Base-by-base conservation (phyloP, 2,329 filamentous ascomycete genomes). In the Fusarium pilosicola region DNA sequence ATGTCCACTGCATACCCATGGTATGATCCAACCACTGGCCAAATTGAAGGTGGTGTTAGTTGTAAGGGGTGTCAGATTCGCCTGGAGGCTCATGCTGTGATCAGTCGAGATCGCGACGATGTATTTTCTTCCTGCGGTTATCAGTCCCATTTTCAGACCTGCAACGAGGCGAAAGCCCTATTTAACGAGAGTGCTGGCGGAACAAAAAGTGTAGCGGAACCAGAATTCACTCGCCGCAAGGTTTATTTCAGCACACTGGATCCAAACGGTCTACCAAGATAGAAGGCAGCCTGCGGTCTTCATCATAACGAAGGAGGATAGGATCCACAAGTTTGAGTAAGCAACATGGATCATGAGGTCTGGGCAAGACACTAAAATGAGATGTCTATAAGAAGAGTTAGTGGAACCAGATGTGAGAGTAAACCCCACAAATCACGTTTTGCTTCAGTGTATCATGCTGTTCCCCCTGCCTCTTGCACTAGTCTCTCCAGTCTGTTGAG, bases 401-500 rank as follows among this genome's bases (percentile, higher is more conserved):
- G 4, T 48, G 28, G 9, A 28, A 15, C 9, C 4, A 48, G 4
- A 15, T 30, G 9, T 49, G 14, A 30, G 10, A 17, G 26, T 12
- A 30, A 30, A 49, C 7, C 20, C 14, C 11, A 3, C 0, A 30
- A 14, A 48, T 9, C 7, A 15, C 14, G 20, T n/a, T 49, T 30
- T 49, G 10, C 5, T 10, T 6, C 18, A 14, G 24, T 22, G 22
- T 28, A 20, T 52, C 32, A 24, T 36, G 6, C 18, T 26, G 3
- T 22, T 6, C 18, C 5, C 7, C 32, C 5, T 6, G 18, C 17
- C 5, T 39, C 34, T 18, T 46, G 26, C 13, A 30, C 38, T 7
- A 65, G 20, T 38, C 15, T 68, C 6, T 71, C 68, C 20, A 77
- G 24, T 17, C 76, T 44, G 12, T 70, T 42, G 8, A 78, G n/a